Conservation (phyloP, 163 green algal species). For the Trebouxia gelatinosa region DNA sequence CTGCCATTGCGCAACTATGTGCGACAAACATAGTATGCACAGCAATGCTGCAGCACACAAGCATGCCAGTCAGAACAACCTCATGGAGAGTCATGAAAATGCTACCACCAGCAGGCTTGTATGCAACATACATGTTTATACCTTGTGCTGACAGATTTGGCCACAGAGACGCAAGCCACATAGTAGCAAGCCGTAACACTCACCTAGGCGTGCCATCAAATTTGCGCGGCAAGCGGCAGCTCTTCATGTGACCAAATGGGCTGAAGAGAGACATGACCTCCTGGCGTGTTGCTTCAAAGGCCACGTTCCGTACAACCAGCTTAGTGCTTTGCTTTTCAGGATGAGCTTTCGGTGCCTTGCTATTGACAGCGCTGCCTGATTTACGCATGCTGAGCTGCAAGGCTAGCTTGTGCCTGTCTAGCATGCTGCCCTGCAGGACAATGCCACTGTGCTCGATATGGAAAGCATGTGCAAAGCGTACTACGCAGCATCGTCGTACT, state of each 20-base stretch:
- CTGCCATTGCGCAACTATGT: too few species aligned
- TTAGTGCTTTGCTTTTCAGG: constrained; percentile 46
- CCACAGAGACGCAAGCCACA: neutral
- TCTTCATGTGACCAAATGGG: constrained; percentile 94
- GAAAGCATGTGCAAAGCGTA: neutral
- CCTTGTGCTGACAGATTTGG: too few species aligned
- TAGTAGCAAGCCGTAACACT: neutral
- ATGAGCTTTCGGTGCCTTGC: constrained; percentile 1
- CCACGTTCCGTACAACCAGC: constrained; percentile 94
- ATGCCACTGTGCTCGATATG: neutral
- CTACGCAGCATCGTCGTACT: neutral
- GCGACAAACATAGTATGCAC: too few species aligned
- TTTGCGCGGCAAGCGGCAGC: constrained; percentile 92
- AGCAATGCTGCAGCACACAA: too few species aligned
- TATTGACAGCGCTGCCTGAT: constrained; percentile 9
- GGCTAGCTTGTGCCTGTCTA: constrained; percentile 91
- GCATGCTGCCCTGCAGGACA: constrained; percentile 60
- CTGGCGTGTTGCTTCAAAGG: constrained; percentile 93
- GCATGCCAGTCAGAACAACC: neutral
- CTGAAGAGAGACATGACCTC: constrained; percentile 89
- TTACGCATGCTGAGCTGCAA: constrained; percentile 70
- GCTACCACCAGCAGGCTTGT: too few species aligned
- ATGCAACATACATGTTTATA: too few species aligned
- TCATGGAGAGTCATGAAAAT: too few species aligned
- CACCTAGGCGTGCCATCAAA: constrained; percentile 92